These are phyloP conservation scores for Suhomyces chickasaworum DNA, from an alignment of 1,139 yeast species.

Conservation along the genomic window DNA sequence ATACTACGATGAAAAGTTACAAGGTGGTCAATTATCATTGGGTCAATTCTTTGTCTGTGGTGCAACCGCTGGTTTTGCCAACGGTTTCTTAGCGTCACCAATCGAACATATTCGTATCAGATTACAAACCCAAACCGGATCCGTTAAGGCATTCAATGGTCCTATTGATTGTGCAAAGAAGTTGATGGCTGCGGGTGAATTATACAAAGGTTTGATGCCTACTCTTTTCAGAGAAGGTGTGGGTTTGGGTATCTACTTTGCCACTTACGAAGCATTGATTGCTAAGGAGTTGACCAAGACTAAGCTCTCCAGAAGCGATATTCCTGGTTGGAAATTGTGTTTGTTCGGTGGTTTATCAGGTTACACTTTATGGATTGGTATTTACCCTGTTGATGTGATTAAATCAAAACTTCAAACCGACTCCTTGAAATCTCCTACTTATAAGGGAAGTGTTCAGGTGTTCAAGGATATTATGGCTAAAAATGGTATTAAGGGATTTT, in stretches of 20 bases:
- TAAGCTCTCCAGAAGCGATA: slow-evolving; percentile 56
- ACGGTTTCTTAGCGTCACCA: slow-evolving; percentile 85
- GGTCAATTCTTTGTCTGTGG: slow-evolving; percentile 78
- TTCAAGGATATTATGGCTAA: slow-evolving; percentile 51
- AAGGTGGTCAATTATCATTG: slow-evolving; percentile 46
- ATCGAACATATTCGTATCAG: slow-evolving; percentile 92
- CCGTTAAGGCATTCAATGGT: slow-evolving; percentile 57
- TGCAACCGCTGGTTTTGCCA: slow-evolving; percentile 85
- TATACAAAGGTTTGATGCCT: slow-evolving; percentile 79
- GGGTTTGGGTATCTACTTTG: slow-evolving; percentile 87
- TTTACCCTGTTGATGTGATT: slow-evolving; percentile 83
- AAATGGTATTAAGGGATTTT: slow-evolving; percentile 73
- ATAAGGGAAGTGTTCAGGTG: slow-evolving; percentile 56
- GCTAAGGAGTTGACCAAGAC: slow-evolving; percentile 53
- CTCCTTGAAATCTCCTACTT: slow-evolving; percentile 52
- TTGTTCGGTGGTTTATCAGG: slow-evolving; percentile 85
- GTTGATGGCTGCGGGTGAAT: slow-evolving; percentile 53
- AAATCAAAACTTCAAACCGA: slow-evolving; percentile 89
- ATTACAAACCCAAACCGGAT: slow-evolving; percentile 75
- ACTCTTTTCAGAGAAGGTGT: slow-evolving; percentile 80
- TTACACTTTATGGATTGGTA: slow-evolving; percentile 76
- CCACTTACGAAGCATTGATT: slow-evolving; percentile 84
- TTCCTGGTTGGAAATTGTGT: slow-evolving; percentile 86
- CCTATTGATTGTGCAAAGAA: slow-evolving; percentile 78
- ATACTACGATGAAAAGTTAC: slow-evolving; percentile 47